Evolutionary conservation across 768 basidiomycete species (phyloP), one percentile per base, ranked within the genome.

Genomic region (Lepiota venenata): DNA sequence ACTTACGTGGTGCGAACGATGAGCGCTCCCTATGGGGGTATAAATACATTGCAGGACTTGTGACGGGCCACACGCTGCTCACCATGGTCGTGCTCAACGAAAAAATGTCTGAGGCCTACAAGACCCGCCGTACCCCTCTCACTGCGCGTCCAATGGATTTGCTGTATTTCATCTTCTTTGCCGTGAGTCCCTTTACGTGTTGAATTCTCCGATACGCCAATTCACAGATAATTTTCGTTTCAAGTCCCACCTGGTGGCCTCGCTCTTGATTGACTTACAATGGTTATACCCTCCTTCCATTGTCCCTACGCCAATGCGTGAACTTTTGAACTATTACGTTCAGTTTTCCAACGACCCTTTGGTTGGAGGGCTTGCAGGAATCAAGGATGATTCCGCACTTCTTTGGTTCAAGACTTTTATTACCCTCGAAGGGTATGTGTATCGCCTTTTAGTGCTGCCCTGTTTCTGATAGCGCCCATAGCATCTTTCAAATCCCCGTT

Each of bases 401-500:
- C 62, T 78, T 14, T 88, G 87, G 86, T 83, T 87, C 67, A 82
- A 77, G 63, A 75, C 75, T 1, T 91, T 89, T 63, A 50, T 87
- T 12, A 64, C 67, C n/a, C 65, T 87, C 4, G 87, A 89, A 68
- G 69, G 67, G 87, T 88, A 61, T 54, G 84, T 60, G 16, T n/a
- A 37, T 32, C 22, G 1, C 25, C 5, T 20, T 18, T 18, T 39
- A 37, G 54, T n/a, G 37, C 18, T 10, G 35, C 8, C 20, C 18
- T 22, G 9, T 29, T n/a, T 21, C 35, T 38, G 20, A 40, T 4
- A 10, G 1, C 40, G 12, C 9, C 20, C 36, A 15, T 43, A 86
- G 85, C 14, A 57, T 81, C 46, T 87, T 88, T 66, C 91, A 93
- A 63, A 68, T 92, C 0, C 93, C 93, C 0, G 77, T 85, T 0